Conservation (phyloP, 108 stramenopile genomes). For the Asterionellopsis glacialis region DNA sequence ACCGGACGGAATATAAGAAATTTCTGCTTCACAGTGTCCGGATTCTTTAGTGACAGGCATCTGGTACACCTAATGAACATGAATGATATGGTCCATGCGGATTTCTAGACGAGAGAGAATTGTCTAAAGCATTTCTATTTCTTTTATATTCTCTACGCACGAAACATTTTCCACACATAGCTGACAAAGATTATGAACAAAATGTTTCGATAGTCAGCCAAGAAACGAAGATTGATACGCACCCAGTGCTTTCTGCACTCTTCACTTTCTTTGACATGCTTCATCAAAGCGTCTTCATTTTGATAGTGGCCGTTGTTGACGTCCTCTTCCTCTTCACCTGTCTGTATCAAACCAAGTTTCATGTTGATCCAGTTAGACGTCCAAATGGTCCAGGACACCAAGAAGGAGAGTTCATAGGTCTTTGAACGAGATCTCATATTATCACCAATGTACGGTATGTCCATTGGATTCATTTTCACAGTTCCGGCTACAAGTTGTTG, state of each 20-base stretch:
- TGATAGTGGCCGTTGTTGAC: background rate
- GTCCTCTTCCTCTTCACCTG: background rate
- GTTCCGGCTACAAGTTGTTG: constrained; percentile 39
- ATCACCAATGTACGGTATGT: constrained; percentile 65
- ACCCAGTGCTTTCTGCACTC: constrained; percentile 24
- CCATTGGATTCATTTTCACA: constrained; percentile 54
- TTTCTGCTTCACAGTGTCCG: too few species aligned
- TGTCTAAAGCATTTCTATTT: too few species aligned
- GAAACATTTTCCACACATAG: constrained; percentile 14
- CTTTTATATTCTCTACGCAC: too few species aligned
- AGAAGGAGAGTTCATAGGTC: constrained; percentile 39
- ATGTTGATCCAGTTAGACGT: constrained; percentile 49
- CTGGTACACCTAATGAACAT: too few species aligned
- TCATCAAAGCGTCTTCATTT: constrained; percentile 5
- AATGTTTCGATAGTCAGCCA: constrained; percentile 77
- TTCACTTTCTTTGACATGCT: constrained; percentile 18
- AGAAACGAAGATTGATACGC: constrained; percentile 74
- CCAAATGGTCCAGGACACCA: constrained; percentile 36
- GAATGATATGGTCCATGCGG: too few species aligned
- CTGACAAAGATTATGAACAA: constrained; percentile 20
- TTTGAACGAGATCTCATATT: constrained; percentile 40
- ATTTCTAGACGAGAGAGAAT: too few species aligned
- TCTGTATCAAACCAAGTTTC: constrained; percentile 34
- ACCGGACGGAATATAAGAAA: too few species aligned
- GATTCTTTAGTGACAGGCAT: too few species aligned